These are phyloP conservation scores for Lecanicillium sp. DNA, from an alignment of 2,329 filamentous ascomycete genomes.

Conservation along the genomic window DNA sequence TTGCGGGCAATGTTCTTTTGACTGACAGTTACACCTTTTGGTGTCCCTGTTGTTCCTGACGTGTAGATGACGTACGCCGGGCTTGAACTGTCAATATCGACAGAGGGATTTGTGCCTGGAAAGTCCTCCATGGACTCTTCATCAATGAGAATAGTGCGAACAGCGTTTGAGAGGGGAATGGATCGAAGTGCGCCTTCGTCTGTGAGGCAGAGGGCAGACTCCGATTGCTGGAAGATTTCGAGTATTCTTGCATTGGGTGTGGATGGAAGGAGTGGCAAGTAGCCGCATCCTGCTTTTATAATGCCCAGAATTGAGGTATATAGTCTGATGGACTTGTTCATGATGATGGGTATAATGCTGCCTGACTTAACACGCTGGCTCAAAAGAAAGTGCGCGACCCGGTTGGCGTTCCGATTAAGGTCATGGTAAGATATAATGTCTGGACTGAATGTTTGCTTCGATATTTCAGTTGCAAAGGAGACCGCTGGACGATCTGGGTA, in stretches of 20 bases:
- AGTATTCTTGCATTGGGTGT: slow-evolving; percentile 57
- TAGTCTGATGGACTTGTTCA: slow-evolving; percentile 69
- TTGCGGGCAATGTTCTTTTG: slow-evolving; percentile 73
- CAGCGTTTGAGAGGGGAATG: slow-evolving; percentile 15
- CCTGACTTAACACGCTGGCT: slow-evolving; percentile 41
- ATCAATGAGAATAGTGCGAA: slow-evolving; percentile 31
- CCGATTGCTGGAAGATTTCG: slow-evolving; percentile 57
- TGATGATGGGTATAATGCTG: slow-evolving; percentile 62
- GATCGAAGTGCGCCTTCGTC: slow-evolving; percentile 25
- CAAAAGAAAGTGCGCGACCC: slow-evolving; percentile 50
- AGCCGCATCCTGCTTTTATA: slow-evolving; percentile 69
- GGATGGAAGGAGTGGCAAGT: slow-evolving; percentile 72
- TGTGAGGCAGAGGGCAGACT: slow-evolving; percentile 40
- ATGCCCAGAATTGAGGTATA: slow-evolving; percentile 71
- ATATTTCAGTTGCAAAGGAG: slow-evolving; percentile 8
- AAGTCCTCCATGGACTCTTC: slow-evolving; percentile 23
- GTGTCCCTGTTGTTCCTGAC: slow-evolving; percentile 73
- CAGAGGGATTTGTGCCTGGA: slow-evolving; percentile 30
- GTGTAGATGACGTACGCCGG: slow-evolving; percentile 77
- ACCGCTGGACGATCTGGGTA: background rate
- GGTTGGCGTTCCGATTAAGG: slow-evolving; percentile 60
- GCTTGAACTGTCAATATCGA: slow-evolving; percentile 37
- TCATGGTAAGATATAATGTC: slow-evolving; percentile 55
- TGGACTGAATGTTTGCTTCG: slow-evolving; percentile 19
- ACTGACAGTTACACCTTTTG: slow-evolving; percentile 75